These are phyloP conservation scores for Colletotrichum truncatum DNA, from an alignment of 2,329 filamentous ascomycete genomes.

Conservation along the genomic window DNA sequence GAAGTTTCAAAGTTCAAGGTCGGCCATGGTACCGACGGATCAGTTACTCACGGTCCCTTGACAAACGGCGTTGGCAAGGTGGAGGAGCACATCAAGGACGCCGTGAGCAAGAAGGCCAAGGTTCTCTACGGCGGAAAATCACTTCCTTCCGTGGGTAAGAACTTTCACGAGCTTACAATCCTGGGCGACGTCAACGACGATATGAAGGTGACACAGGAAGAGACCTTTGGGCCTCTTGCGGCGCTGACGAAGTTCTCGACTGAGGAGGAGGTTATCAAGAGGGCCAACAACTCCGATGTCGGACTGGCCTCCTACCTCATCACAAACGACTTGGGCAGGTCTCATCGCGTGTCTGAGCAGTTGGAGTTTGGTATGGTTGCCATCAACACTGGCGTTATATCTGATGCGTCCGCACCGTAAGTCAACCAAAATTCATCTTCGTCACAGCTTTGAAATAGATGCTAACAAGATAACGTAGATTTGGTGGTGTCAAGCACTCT, in stretches of 20 bases:
- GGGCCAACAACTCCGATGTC: constrained; percentile 75
- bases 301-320: constrained; percentile 82
- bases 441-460: neutral
- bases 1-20: constrained; percentile 82
- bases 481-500: constrained; percentile 32
- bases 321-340: constrained; percentile 53
- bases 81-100: constrained; percentile 70
- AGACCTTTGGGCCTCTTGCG: constrained; percentile 81
- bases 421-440: neutral
- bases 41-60: constrained; percentile 69
- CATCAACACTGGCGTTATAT: constrained; percentile 63
- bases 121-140: constrained; percentile 69
- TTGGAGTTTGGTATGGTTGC: constrained; percentile 75
- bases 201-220: constrained; percentile 74
- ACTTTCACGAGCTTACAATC: constrained; percentile 79
- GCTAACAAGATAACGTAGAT: constrained; percentile 4
- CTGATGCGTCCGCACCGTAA: constrained; percentile 39
- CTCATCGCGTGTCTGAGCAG: constrained; percentile 53
- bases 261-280: constrained; percentile 74
- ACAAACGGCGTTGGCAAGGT: constrained; percentile 75
- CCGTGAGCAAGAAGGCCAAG: constrained; percentile 68
- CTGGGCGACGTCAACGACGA: constrained; percentile 73
- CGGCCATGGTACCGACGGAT: constrained; percentile 68
- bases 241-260: constrained; percentile 75
- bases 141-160: constrained; percentile 69